Percentiles rank a stretch among this genome's conserved stretches.
Evolutionary conservation across 441 rosid genomes (phyloP).

Genomic region (Arabidopsis hybrid): DNA sequence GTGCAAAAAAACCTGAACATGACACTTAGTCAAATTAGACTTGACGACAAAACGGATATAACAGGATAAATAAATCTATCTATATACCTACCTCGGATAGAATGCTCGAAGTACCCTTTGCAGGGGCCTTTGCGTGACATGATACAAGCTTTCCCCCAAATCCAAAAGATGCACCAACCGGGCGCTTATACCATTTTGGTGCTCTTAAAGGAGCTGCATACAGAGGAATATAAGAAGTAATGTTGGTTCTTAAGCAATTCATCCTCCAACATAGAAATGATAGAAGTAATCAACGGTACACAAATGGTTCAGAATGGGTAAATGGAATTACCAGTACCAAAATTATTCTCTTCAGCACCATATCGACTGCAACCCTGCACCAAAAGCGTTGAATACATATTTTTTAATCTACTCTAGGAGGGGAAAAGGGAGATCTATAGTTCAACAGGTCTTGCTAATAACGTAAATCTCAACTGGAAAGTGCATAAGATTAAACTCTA

Average conservation of each 20-base stretch:
- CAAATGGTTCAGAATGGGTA: conserved; percentile 14
- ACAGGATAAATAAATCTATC: conserved; percentile 19
- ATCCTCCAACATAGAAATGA: conserved; percentile 27
- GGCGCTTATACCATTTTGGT: conserved; percentile 98
- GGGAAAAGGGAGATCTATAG: conserved; percentile 17
- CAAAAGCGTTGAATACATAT: conserved; percentile 36
- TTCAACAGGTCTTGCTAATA: conserved; percentile 24
- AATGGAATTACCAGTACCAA: conserved; percentile 65
- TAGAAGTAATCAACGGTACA: background rate
- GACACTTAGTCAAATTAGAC: conserved; percentile 34
- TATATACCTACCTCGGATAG: conserved; percentile 75
- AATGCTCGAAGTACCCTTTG: conserved; percentile 52
- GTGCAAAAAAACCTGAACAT: conserved; percentile 76
- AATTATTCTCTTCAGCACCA: conserved; percentile 60
- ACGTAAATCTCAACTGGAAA: conserved; percentile 16
- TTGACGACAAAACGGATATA: conserved; percentile 25
- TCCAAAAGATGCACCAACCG: conserved; percentile 97
- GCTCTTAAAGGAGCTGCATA: conserved; percentile 75
- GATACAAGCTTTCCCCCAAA: conserved; percentile 99
- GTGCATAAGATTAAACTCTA: conserved; percentile 19
- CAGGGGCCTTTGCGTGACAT: conserved; percentile 61
- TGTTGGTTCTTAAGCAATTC: conserved; percentile 19
- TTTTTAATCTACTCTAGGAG: conserved; percentile 17
- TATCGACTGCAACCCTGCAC: conserved; percentile 90
- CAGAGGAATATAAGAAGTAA: conserved; percentile 17